Percentiles rank a stretch among this genome's conserved stretches.
These are phyloP conservation scores for Didymella arachidicola DNA, from an alignment of 2,329 filamentous ascomycete species.

Conservation along the genomic window DNA sequence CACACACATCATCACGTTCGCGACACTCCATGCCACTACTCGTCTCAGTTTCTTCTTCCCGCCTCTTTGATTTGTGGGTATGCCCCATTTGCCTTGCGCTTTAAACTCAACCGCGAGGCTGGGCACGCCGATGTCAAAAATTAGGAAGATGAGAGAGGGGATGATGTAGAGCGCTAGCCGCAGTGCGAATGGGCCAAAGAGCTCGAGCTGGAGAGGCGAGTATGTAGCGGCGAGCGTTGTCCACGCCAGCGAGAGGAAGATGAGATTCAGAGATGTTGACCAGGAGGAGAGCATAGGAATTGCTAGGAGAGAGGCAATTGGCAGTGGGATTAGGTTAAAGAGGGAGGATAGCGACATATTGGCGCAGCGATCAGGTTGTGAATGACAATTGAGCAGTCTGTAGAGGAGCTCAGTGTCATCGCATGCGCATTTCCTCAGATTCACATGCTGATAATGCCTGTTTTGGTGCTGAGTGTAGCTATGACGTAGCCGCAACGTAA, in stretches of 20 bases:
- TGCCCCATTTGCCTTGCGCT: slow-evolving; percentile 63
- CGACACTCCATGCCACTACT: slow-evolving; percentile 61
- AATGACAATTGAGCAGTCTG: background rate
- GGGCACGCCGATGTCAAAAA: slow-evolving; percentile 75
- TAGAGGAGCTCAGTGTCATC: background rate
- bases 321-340: slow-evolving; percentile 48
- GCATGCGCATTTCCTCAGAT: slow-evolving; percentile 3
- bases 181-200: slow-evolving; percentile 73
- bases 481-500: slow-evolving; percentile 15
- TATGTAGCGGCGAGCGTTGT: slow-evolving; percentile 81
- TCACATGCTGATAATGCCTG: slow-evolving; percentile 14
- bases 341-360: slow-evolving; percentile 44
- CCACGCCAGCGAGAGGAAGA: slow-evolving; percentile 94
- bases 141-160: slow-evolving; percentile 75
- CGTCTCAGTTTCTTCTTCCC: slow-evolving; percentile 55
- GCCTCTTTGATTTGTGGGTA: slow-evolving; percentile 54
- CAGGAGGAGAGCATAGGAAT: slow-evolving; percentile 78
- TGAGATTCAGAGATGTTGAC: slow-evolving; percentile 79
- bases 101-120: slow-evolving; percentile 75
- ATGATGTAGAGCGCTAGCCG: slow-evolving; percentile 75
- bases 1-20: slow-evolving; percentile 64
- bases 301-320: slow-evolving; percentile 68
- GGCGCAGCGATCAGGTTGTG: background rate
- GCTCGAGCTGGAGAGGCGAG: slow-evolving; percentile 75
- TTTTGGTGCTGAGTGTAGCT: slow-evolving; percentile 19